phyloP scores from a whole-genome alignment of 2,329 filamentous ascomycete genomes.

The Coniosporium tulheliwenetii region DNA sequence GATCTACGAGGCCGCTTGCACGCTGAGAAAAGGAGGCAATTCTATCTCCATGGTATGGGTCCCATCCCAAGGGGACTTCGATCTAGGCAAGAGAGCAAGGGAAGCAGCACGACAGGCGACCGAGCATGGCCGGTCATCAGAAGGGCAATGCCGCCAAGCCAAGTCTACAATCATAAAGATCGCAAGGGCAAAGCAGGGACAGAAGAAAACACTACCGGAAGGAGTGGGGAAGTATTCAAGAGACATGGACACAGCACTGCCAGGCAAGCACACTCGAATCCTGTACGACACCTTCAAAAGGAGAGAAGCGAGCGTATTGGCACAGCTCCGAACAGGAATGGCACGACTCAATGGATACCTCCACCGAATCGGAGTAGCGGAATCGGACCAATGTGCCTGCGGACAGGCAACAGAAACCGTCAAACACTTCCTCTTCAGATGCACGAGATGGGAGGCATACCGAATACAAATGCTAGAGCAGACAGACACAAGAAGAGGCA shows the following conservation, averaged over 20 bases:
- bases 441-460: not conserved
- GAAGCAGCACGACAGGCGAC: too few species aligned
- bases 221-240: not conserved
- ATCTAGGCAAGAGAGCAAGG: not conserved
- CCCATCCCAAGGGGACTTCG: not conserved
- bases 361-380: not conserved
- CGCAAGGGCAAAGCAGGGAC: not conserved
- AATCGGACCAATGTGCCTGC: not conserved
- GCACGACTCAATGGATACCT: constrained; percentile 1
- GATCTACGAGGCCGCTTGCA: too few species aligned
- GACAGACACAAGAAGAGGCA: too few species aligned
- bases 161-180: not conserved
- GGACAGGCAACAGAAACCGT: constrained; percentile 1
- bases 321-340: constrained; percentile 1
- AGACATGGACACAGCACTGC: constrained; percentile 1
- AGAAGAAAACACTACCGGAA: not conserved
- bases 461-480: too few species aligned
- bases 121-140: too few species aligned
- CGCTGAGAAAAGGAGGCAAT: too few species aligned
- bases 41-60: not conserved
- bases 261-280: not conserved
- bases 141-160: not conserved
- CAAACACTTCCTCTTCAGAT: not conserved
- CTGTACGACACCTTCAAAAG: not conserved
- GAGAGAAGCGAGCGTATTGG: not conserved